Percentiles rank a stretch among this genome's conserved stretches.
Evolutionary conservation across 2,329 filamentous ascomycete species (phyloP).

Genomic region (Colletotrichum limetticola): DNA sequence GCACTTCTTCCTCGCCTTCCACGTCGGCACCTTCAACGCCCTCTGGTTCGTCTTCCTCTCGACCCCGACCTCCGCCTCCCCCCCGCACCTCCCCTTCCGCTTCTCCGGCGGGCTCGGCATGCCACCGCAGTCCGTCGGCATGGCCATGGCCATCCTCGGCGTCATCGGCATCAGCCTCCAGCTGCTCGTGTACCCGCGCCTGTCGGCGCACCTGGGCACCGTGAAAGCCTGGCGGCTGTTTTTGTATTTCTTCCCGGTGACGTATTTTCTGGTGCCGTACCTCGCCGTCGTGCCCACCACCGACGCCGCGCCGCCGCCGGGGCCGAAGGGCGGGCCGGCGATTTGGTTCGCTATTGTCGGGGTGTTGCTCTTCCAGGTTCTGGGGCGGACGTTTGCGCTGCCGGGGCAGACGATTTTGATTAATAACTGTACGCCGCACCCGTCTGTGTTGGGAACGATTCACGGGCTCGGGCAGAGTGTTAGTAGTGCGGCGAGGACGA

Average conservation of each 20-base stretch:
- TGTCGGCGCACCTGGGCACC: constrained; percentile 75
- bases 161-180: constrained; percentile 80
- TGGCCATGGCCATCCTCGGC: constrained; percentile 82
- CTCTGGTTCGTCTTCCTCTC: constrained; percentile 83
- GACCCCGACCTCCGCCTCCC: constrained; percentile 58
- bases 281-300: constrained; percentile 73
- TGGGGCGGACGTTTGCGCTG: constrained; percentile 72
- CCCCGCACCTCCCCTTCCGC: constrained; percentile 61
- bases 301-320: constrained; percentile 57
- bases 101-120: constrained; percentile 84
- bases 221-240: constrained; percentile 75
- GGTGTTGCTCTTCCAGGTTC: constrained; percentile 73
- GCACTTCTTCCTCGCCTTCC: constrained; percentile 77
- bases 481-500: constrained; percentile 66
- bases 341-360: constrained; percentile 74
- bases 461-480: constrained; percentile 68
- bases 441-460: constrained; percentile 57
- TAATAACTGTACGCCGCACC: constrained; percentile 60
- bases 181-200: constrained; percentile 74
- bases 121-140: constrained; percentile 75
- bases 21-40: constrained; percentile 80
- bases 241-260: constrained; percentile 75
- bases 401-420: constrained; percentile 58
- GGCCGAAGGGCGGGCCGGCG: constrained; percentile 61
- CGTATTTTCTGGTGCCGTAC: constrained; percentile 77